A percentile compares a stretch with the other conserved stretches of the same genome.
phyloP scores from a whole-genome alignment of 805 yeast genomes.

The Clavispora vitiphila region DNA sequence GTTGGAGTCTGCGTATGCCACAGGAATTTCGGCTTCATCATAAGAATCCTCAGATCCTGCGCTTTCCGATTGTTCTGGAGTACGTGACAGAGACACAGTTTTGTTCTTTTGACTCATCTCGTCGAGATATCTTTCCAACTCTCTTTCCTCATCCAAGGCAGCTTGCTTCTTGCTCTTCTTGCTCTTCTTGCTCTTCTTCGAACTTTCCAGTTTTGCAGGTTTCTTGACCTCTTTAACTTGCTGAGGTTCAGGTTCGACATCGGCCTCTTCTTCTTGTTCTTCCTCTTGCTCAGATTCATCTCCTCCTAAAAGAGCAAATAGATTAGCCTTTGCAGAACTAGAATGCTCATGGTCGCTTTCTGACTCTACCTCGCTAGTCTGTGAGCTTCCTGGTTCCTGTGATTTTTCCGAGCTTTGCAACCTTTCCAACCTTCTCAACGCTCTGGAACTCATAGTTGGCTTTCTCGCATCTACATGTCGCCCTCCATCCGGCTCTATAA shows the following conservation, averaged over 20 bases:
- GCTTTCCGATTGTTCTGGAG: slow-evolving; percentile 11
- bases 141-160: slow-evolving; percentile 45
- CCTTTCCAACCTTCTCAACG: slow-evolving; percentile 20
- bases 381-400: slow-evolving; percentile 4
- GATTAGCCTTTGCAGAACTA: slow-evolving; percentile 26
- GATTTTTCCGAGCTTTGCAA: slow-evolving; percentile 10
- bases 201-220: slow-evolving; percentile 15
- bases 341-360: slow-evolving; percentile 12
- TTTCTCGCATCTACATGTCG: too few relatives aligned
- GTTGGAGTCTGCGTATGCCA: slow-evolving; percentile 40
- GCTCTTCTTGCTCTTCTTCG: slow-evolving; percentile 9
- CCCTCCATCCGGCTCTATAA: too few relatives aligned
- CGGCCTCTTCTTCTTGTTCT: slow-evolving; percentile 11
- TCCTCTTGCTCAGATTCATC: slow-evolving; percentile 18
- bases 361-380: slow-evolving; percentile 10
- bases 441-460: slow-evolving; percentile 23
- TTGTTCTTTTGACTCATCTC: slow-evolving; percentile 31
- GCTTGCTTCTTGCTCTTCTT: slow-evolving; percentile 5
- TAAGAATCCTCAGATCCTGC: slow-evolving; percentile 16
- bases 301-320: slow-evolving; percentile 40
- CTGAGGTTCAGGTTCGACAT: too few relatives aligned
- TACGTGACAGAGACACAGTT: not conserved
- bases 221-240: too few relatives aligned
- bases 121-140: slow-evolving; percentile 50
- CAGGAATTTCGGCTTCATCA: slow-evolving; percentile 26